Percentiles rank a stretch among this genome's conserved stretches.
Evolutionary conservation across 495 filamentous ascomycete species (phyloP).

Genomic region (Podospora pseudoanserina): DNA sequence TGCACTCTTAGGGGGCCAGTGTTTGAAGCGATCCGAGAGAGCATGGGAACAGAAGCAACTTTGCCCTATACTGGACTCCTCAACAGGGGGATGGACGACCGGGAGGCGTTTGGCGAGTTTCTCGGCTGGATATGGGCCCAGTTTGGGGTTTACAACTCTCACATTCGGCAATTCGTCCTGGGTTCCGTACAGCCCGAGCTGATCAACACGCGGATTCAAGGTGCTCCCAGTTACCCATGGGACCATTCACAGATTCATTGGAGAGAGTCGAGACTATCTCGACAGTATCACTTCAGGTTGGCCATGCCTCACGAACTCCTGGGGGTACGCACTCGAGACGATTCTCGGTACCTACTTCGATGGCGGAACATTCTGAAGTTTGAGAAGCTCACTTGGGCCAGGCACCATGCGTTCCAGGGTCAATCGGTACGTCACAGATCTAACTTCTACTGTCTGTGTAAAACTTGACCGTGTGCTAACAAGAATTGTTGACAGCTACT

Average conservation of each 20-base stretch:
- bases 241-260: constrained; percentile 46
- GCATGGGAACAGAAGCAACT: neutral
- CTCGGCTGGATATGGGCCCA: constrained; percentile 50
- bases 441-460: neutral
- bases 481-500: constrained; percentile 21
- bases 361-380: constrained; percentile 48
- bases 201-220: constrained; percentile 25
- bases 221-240: constrained; percentile 47
- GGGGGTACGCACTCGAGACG: constrained; percentile 43
- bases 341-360: constrained; percentile 38
- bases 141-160: constrained; percentile 27
- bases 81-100: constrained; percentile 36
- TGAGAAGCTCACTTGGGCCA: constrained; percentile 42
- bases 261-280: constrained; percentile 47
- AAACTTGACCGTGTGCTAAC: neutral
- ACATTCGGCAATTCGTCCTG: constrained; percentile 36
- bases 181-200: constrained; percentile 30
- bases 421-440: constrained; percentile 19
- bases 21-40: constrained; percentile 38
- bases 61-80: constrained; percentile 44
- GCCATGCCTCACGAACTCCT: constrained; percentile 46
- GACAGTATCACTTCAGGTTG: constrained; percentile 40
- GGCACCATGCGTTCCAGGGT: constrained; percentile 43
- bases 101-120: constrained; percentile 42
- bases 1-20: constrained; percentile 50